phyloP scores from a whole-genome alignment of 352 stramenopile species.

The Phytophthora tentaculata region DNA sequence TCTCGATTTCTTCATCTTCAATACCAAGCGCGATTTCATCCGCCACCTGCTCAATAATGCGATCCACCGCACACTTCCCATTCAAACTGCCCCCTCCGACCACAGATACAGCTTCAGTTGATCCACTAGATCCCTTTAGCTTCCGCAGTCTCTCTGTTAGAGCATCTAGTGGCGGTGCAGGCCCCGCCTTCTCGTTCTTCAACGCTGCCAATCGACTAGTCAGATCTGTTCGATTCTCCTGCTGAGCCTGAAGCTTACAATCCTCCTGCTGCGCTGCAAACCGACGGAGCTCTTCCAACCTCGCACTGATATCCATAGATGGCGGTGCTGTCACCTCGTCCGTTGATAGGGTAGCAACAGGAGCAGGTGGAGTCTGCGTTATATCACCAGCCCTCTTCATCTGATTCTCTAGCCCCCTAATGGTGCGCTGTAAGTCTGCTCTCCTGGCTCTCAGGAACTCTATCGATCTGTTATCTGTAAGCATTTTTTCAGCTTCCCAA shows the following conservation, averaged over 20 bases:
- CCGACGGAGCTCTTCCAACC: constrained; percentile 48
- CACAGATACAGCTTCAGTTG: not conserved
- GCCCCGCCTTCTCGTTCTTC: constrained; percentile 41
- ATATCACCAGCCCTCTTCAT: not conserved
- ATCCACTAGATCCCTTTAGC: constrained; percentile 29
- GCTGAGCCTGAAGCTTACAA: not conserved
- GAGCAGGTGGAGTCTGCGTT: not conserved
- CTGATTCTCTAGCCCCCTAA: constrained; percentile 25
- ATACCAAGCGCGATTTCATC: constrained; percentile 70
- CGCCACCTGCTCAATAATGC: constrained; percentile 64
- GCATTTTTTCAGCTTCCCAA: constrained; percentile 34
- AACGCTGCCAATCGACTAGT: constrained; percentile 56
- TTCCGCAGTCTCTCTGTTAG: constrained; percentile 50
- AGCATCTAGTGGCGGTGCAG: constrained; percentile 28
- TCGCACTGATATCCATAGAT: constrained; percentile 36
- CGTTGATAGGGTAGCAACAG: not conserved
- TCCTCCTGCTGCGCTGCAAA: constrained; percentile 42
- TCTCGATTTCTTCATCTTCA: constrained; percentile 38
- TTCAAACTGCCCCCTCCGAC: not conserved
- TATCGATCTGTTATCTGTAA: constrained; percentile 48
- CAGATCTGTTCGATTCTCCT: constrained; percentile 32
- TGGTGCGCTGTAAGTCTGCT: constrained; percentile 42
- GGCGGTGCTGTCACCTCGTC: constrained; percentile 5
- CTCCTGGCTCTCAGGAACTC: constrained; percentile 39
- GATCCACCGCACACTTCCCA: constrained; percentile 37